Evolutionary conservation across 208 protist species (phyloP).

Genomic region (Naegleria gruberi): DNA sequence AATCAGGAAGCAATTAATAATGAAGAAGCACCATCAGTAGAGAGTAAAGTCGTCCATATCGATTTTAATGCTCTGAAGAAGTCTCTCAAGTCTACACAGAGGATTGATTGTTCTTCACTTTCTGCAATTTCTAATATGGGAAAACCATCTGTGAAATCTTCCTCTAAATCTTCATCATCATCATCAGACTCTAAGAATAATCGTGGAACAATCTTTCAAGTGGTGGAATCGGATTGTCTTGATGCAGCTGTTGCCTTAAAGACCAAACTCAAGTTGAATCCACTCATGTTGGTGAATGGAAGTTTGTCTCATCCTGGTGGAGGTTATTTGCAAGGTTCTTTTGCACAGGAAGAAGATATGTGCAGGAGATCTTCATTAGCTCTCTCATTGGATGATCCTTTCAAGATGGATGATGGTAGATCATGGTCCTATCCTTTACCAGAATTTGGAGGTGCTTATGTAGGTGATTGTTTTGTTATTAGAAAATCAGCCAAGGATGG

Average conservation of each 20-base stretch:
- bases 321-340: background rate
- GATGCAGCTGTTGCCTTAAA: background rate
- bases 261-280: background rate
- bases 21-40: background rate
- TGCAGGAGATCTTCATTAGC: constrained; percentile 3
- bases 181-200: no score
- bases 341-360: constrained; percentile 24
- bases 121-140: background rate
- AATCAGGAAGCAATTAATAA: no score
- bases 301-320: constrained; percentile 4
- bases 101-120: background rate
- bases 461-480: background rate
- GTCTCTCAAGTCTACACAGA: background rate
- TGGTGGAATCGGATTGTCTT: background rate
- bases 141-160: background rate
- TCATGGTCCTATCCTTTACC: constrained; percentile 11
- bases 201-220: background rate
- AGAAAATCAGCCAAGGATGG: background rate
- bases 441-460: constrained; percentile 3
- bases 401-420: background rate
- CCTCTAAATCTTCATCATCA: background rate
- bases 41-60: background rate
- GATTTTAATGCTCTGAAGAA: background rate
- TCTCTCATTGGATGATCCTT: constrained; percentile 15
- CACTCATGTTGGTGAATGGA: background rate